These are phyloP conservation scores for Dactylonectria estremocensis DNA, from an alignment of 2,329 filamentous ascomycete genomes.

Conservation along the genomic window DNA sequence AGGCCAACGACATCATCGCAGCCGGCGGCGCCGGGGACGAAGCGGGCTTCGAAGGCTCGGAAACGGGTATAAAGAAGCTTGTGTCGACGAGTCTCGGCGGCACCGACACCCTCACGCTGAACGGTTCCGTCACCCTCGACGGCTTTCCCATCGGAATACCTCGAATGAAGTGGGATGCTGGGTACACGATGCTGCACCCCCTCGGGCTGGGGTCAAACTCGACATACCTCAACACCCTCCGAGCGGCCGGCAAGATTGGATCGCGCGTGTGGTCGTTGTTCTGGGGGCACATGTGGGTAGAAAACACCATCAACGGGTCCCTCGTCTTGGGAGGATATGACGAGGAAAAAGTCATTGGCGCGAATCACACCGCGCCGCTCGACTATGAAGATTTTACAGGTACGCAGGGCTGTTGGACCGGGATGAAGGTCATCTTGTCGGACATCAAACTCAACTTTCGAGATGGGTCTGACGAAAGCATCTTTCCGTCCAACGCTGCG, in stretches of 20 bases:
- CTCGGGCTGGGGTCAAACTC: constrained; percentile 52
- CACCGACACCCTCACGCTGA: constrained; percentile 36
- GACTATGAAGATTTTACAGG: constrained; percentile 35
- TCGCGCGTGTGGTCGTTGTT: constrained; percentile 55
- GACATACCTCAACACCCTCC: constrained; percentile 48
- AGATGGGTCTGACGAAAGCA: constrained; percentile 45
- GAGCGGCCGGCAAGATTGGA: constrained; percentile 40
- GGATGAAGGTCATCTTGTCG: constrained; percentile 42
- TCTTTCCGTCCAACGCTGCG: constrained; percentile 44
- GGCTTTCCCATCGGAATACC: constrained; percentile 48
- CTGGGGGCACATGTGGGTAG: constrained; percentile 53
- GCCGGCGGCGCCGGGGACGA: constrained; percentile 41
- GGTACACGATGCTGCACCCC: constrained; percentile 47
- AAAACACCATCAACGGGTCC: constrained; percentile 48
- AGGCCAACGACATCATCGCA: constrained; percentile 29
- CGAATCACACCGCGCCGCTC: constrained; percentile 48
- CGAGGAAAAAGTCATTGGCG: constrained; percentile 48
- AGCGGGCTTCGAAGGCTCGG: constrained; percentile 31
- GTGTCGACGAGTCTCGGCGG: constrained; percentile 41
- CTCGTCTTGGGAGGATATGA: constrained; percentile 54
- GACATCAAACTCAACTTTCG: constrained; percentile 48
- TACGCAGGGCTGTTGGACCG: constrained; percentile 39
- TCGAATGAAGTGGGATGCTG: constrained; percentile 45
- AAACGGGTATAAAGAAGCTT: constrained; percentile 43
- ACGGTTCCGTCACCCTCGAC: constrained; percentile 17